Conservation (phyloP, 2,329 filamentous ascomycete genomes). For the Cladosporium sp. region DNA sequence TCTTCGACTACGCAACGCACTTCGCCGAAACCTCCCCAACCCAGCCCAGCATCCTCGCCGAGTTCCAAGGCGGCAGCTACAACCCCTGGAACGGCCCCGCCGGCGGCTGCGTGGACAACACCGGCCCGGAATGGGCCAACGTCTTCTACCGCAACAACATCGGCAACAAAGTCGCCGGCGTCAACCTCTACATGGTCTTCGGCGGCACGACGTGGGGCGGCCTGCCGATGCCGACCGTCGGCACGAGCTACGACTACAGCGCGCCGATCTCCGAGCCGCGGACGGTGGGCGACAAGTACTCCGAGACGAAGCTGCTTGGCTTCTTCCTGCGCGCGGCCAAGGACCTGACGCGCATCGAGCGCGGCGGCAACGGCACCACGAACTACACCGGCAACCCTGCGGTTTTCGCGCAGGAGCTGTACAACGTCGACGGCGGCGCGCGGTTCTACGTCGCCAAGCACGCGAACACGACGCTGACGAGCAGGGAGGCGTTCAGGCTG, state of each 20-base stretch:
- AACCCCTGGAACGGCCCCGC: slow-evolving; percentile 57
- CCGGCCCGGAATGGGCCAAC: slow-evolving; percentile 55
- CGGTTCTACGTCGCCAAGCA: slow-evolving; percentile 57
- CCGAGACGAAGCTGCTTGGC: slow-evolving; percentile 56
- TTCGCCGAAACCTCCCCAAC: slow-evolving; percentile 38
- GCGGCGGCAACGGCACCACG: slow-evolving; percentile 41
- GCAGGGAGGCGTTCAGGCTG: slow-evolving; percentile 49
- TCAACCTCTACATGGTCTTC: slow-evolving; percentile 60
- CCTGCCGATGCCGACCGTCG: slow-evolving; percentile 51
- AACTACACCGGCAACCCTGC: slow-evolving; percentile 46
- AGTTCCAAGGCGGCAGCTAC: slow-evolving; percentile 56
- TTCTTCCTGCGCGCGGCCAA: slow-evolving; percentile 50
- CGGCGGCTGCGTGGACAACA: slow-evolving; percentile 50
- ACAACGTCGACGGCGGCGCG: slow-evolving; percentile 51
- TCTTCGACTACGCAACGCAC: slow-evolving; percentile 43
- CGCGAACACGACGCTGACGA: slow-evolving; percentile 45
- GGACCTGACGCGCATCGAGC: slow-evolving; percentile 51
- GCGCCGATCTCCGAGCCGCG: slow-evolving; percentile 56
- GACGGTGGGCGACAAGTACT: slow-evolving; percentile 53
- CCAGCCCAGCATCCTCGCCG: slow-evolving; percentile 51
- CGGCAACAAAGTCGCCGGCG: slow-evolving; percentile 52
- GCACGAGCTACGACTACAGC: slow-evolving; percentile 58
- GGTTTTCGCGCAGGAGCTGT: slow-evolving; percentile 50
- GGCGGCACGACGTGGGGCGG: slow-evolving; percentile 61
- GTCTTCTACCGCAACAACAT: slow-evolving; percentile 59